Percentiles rank a stretch among this genome's conserved stretches.
Evolutionary conservation across 2,329 filamentous ascomycete species (phyloP).

Genomic region (Phymatotrichopsis omnivora): DNA sequence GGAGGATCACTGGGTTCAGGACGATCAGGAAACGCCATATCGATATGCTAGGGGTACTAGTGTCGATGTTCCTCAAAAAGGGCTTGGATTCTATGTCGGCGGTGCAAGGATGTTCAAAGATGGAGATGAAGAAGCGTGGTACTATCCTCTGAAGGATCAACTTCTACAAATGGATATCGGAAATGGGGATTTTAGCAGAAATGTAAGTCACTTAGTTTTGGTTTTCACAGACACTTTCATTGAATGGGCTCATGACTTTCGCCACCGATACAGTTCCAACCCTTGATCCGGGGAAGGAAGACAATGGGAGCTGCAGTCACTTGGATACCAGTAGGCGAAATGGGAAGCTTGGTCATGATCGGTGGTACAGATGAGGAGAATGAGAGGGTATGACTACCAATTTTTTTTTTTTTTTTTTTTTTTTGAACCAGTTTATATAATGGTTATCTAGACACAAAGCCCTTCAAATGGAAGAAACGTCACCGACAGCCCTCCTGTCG

Average conservation of each 20-base stretch:
- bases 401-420: neutral
- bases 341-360: conserved; percentile 11
- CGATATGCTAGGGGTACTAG: conserved; percentile 6
- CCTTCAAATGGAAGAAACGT: neutral
- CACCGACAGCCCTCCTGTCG: neutral
- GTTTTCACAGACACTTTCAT: too few species aligned
- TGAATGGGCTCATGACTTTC: too few species aligned
- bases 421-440: neutral
- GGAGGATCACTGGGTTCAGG: neutral
- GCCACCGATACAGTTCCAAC: neutral
- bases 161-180: conserved; percentile 3
- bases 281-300: conserved; percentile 1
- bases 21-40: neutral
- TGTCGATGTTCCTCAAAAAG: conserved; percentile 1
- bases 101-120: conserved; percentile 2
- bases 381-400: conserved; percentile 5
- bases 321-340: conserved; percentile 8
- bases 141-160: conserved; percentile 3
- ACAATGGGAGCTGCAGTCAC: conserved; percentile 2
- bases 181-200: neutral
- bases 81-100: conserved; percentile 9
- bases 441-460: neutral
- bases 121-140: neutral
- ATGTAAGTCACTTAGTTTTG: neutral
- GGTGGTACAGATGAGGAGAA: conserved; percentile 8